Conservation (phyloP, 2,329 filamentous ascomycete genomes). For the Setomelanomma holmii region DNA sequence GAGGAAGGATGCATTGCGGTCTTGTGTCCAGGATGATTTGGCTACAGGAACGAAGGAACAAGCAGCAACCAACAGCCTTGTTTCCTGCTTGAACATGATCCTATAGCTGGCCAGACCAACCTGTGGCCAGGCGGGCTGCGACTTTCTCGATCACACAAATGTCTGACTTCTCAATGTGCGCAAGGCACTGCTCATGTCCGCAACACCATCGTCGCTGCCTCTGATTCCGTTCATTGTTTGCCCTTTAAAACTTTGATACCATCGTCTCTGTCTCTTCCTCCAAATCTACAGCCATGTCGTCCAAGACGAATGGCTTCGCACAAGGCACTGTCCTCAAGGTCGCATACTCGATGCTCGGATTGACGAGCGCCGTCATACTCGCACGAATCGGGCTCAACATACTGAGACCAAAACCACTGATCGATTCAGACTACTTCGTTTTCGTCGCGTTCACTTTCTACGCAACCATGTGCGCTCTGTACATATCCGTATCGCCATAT, state of each 20-base stretch:
- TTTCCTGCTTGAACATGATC: background rate
- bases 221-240: background rate
- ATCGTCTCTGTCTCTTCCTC: background rate
- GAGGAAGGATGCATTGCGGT: no score
- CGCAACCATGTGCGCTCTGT: slow-evolving; percentile 30
- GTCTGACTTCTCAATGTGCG: background rate
- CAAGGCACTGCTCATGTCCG: background rate
- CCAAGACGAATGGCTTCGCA: slow-evolving; percentile 14
- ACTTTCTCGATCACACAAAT: no score
- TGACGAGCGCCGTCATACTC: slow-evolving; percentile 19
- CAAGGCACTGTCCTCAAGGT: slow-evolving; percentile 19
- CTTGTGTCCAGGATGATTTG: no score
- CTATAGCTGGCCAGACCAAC: no score
- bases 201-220: background rate
- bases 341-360: slow-evolving; percentile 15
- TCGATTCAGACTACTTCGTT: slow-evolving; percentile 22
- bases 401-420: slow-evolving; percentile 5
- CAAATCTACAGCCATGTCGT: slow-evolving; percentile 5
- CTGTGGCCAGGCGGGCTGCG: no score
- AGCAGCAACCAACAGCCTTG: background rate
- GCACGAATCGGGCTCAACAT: slow-evolving; percentile 13
- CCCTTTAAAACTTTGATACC: background rate
- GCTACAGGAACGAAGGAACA: no score
- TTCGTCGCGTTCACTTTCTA: slow-evolving; percentile 36
- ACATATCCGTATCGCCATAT: slow-evolving; percentile 42